phyloP scores from a whole-genome alignment of 257 asterid genomes.

The Ehretia macrophylla region DNA sequence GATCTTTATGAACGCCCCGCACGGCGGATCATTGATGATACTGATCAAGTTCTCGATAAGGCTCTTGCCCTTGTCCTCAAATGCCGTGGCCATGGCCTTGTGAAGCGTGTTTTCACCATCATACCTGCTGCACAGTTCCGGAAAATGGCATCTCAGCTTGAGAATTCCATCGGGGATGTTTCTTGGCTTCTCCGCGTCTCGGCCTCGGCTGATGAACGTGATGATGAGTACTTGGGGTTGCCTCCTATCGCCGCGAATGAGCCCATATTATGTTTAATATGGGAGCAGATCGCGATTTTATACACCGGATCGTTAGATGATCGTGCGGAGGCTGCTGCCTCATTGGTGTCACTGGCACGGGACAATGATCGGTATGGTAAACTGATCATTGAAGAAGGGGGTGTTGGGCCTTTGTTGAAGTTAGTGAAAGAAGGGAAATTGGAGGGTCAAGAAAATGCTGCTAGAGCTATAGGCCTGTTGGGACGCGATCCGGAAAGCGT shows the following conservation, averaged over 20 bases:
- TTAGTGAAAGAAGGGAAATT: conserved; percentile 57
- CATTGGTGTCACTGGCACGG: conserved; percentile 58
- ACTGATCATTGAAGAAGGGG: conserved; percentile 71
- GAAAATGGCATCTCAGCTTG: conserved; percentile 52
- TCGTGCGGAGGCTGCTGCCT: conserved; percentile 63
- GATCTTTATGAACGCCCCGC: conserved; percentile 73
- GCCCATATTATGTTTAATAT: conserved; percentile 62
- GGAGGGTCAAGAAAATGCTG: conserved; percentile 69
- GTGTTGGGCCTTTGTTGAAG: conserved; percentile 59
- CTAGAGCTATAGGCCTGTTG: conserved; percentile 56
- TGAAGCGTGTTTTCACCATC: conserved; percentile 68
- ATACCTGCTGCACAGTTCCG: conserved; percentile 73
- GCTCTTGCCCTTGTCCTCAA: conserved; percentile 47
- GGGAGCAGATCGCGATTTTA: conserved; percentile 78
- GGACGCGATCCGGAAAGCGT: conserved; percentile 71
- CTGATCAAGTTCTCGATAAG: conserved; percentile 58
- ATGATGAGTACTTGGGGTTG: conserved; percentile 57
- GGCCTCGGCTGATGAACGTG: conserved; percentile 57
- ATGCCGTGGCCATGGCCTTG: conserved; percentile 60
- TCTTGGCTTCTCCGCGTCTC: conserved; percentile 85
- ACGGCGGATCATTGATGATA: conserved; percentile 72
- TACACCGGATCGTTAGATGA: conserved; percentile 49
- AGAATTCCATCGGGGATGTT: conserved; percentile 75
- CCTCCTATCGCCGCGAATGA: conserved; percentile 83
- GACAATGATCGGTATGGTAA: conserved; percentile 65